Conservation (phyloP, 78 protist species). For the Dictyostelium intermedium region DNA sequence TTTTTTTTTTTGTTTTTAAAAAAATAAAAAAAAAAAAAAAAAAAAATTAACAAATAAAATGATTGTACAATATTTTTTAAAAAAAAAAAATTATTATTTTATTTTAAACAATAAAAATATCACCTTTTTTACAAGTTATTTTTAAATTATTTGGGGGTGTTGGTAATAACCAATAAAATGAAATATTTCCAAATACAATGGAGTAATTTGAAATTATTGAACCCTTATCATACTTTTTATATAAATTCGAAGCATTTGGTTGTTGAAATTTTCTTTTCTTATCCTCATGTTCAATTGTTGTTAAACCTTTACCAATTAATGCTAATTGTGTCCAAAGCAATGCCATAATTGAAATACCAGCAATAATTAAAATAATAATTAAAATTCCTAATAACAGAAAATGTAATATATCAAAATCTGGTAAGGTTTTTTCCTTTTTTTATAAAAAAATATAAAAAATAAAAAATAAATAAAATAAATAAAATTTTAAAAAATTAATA, state of each 20-base stretch:
- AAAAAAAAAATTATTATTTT: neutral
- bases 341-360: conserved; percentile 40
- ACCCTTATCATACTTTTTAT: conserved; percentile 35
- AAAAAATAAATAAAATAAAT: neutral
- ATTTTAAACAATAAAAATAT: conserved; percentile 43
- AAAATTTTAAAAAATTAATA: no score
- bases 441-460: neutral
- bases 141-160: neutral
- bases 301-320: conserved; percentile 1
- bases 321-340: conserved; percentile 13
- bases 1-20: no score
- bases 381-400: conserved; percentile 9
- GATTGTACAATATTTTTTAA: neutral
- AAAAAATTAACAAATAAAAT: neutral
- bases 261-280: conserved; percentile 9
- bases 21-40: conserved; percentile 1
- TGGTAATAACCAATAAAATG: conserved; percentile 49
- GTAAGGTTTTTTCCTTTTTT: conserved; percentile 10
- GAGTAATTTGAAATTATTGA: neutral
- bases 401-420: conserved; percentile 30
- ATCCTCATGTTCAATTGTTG: conserved; percentile 62
- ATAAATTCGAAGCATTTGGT: neutral
- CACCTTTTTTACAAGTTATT: conserved; percentile 24
- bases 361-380: conserved; percentile 16
- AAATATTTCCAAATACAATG: conserved; percentile 23